These are phyloP conservation scores for Bruguiera gymnorhiza DNA, from an alignment of 345 rosid species.

Conservation along the genomic window DNA sequence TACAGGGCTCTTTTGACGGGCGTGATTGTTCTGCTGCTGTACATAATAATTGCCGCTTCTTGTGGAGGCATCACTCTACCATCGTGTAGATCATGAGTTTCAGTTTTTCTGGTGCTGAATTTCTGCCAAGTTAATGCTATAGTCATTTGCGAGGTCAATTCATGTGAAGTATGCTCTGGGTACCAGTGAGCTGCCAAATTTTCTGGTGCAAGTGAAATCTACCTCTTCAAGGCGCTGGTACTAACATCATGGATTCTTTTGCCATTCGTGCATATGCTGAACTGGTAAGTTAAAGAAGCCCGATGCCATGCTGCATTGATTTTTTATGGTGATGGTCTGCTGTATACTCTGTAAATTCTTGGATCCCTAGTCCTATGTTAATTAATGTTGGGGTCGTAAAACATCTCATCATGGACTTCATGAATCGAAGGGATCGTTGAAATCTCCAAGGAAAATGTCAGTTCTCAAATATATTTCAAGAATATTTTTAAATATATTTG, in stretches of 20 bases:
- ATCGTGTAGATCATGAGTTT: slow-evolving; percentile 77
- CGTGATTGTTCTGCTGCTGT: slow-evolving; percentile 74
- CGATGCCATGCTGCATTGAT: background rate
- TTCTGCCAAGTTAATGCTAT: slow-evolving; percentile 20
- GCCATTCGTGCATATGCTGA: slow-evolving; percentile 3
- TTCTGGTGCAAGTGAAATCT: slow-evolving; percentile 12
- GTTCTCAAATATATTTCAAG: no score
- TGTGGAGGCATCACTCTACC: slow-evolving; percentile 93
- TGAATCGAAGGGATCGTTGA: no score
- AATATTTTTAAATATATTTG: no score
- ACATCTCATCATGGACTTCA: no score
- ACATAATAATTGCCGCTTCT: slow-evolving; percentile 78
- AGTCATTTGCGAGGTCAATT: slow-evolving; percentile 2
- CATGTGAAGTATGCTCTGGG: background rate
- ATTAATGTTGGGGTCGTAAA: background rate
- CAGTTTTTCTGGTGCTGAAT: slow-evolving; percentile 7
- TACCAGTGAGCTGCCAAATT: background rate
- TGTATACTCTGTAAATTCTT: slow-evolving; percentile 17
- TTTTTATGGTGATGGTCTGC: background rate
- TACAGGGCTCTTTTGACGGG: slow-evolving; percentile 80
- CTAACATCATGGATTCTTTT: slow-evolving; percentile 3
- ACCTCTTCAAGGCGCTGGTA: slow-evolving; percentile 7
- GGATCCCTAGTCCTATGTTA: slow-evolving; percentile 4
- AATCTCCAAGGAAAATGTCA: no score
- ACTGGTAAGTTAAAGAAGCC: slow-evolving; percentile 6